phyloP scores from a whole-genome alignment of 202 grass and related monocot genomes.

The Setaria italica region DNA sequence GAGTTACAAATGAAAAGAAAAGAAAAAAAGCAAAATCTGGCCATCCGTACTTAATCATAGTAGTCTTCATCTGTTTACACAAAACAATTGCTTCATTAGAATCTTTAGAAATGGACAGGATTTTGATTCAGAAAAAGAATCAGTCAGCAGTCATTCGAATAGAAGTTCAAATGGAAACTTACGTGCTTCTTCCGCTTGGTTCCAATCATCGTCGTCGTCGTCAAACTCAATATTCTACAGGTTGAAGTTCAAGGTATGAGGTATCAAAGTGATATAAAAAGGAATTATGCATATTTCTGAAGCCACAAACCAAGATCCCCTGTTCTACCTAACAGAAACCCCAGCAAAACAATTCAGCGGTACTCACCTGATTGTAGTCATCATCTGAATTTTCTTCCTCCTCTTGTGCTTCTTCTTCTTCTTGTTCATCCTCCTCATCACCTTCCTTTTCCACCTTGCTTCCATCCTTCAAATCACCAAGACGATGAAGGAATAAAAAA shows the following conservation, averaged over 20 bases:
- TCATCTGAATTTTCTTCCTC: slow-evolving; percentile 55
- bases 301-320: not conserved
- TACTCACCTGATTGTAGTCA: slow-evolving; percentile 55
- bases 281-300: not conserved
- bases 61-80: slow-evolving; percentile 56
- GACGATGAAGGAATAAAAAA: not conserved
- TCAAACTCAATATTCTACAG: slow-evolving; percentile 63
- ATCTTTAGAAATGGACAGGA: slow-evolving; percentile 1
- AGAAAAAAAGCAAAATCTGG: not conserved
- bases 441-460: slow-evolving; percentile 52
- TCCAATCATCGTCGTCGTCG: slow-evolving; percentile 64
- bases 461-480: slow-evolving; percentile 50
- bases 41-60: slow-evolving; percentile 38
- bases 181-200: slow-evolving; percentile 57
- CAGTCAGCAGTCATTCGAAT: not conserved
- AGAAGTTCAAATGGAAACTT: slow-evolving; percentile 43
- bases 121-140: not conserved
- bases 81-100: not conserved
- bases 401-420: slow-evolving; percentile 49
- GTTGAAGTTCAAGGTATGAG: slow-evolving; percentile 3
- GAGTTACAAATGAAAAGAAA: slow-evolving; percentile 12
- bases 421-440: slow-evolving; percentile 46
- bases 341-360: not conserved
- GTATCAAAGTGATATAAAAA: slow-evolving; percentile 22
- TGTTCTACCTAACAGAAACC: not conserved